Evolutionary conservation across 208 protist genomes (phyloP).

Genomic region (Trypanosoma conorhini): DNA sequence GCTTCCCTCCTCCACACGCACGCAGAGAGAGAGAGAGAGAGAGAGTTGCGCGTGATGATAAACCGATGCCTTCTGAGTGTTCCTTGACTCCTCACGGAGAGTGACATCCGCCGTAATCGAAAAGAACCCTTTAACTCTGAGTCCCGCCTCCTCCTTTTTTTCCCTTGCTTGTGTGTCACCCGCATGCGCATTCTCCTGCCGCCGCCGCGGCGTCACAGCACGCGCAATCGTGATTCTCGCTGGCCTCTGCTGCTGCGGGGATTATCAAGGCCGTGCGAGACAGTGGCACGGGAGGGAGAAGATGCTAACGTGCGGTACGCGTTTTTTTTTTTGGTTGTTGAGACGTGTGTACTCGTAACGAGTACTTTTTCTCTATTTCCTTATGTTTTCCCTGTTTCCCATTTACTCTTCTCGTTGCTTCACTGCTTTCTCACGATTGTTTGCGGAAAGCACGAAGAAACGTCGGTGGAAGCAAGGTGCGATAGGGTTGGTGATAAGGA

Average conservation of each 20-base stretch:
- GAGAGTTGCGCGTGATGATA: slow-evolving; percentile 19
- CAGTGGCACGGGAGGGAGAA: not conserved
- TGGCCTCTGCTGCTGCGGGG: slow-evolving; percentile 5
- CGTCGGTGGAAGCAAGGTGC: too few relatives aligned
- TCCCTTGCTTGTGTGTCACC: not conserved
- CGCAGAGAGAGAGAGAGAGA: too few relatives aligned
- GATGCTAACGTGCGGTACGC: not conserved
- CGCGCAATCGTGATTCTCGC: slow-evolving; percentile 26
- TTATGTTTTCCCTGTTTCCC: not conserved
- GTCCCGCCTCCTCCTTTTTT: not conserved
- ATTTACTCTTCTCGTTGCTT: not conserved
- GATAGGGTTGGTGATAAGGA: not conserved
- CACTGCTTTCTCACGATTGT: not conserved
- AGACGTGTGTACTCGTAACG: too few relatives aligned
- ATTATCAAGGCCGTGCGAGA: slow-evolving; percentile 33
- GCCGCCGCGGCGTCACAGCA: not conserved
- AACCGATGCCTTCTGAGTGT: slow-evolving; percentile 34
- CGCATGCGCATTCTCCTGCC: not conserved
- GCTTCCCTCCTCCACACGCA: not conserved
- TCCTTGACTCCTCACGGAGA: slow-evolving; percentile 22
- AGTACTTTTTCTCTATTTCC: not conserved
- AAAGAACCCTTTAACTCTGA: slow-evolving; percentile 45
- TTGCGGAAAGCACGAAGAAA: too few relatives aligned
- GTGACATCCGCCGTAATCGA: slow-evolving; percentile 22
- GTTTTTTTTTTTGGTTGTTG: not conserved